Percentiles rank a stretch among this genome's conserved stretches.
phyloP scores from a whole-genome alignment of 805 yeast genomes.

The Monosporozyma siamensis region DNA sequence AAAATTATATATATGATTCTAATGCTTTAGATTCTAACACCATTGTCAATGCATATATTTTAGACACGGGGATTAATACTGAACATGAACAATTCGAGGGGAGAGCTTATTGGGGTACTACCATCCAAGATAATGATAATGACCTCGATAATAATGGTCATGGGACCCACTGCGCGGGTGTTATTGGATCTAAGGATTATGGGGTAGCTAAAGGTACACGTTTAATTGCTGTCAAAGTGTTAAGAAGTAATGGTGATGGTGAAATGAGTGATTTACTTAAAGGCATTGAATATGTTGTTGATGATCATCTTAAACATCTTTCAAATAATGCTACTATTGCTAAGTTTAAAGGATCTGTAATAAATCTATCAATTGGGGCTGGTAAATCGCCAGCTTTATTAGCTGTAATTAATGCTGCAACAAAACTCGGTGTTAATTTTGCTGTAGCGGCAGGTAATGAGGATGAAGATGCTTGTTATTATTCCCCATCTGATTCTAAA shows the following conservation, averaged over 20 bases:
- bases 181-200: conserved; percentile 65
- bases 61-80: conserved; percentile 69
- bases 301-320: conserved; percentile 44
- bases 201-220: conserved; percentile 78
- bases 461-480: conserved; percentile 81
- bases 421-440: conserved; percentile 74
- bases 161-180: conserved; percentile 96
- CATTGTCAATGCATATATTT: conserved; percentile 66
- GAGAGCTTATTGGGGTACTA: conserved; percentile 50
- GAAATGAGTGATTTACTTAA: conserved; percentile 71
- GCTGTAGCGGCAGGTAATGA: conserved; percentile 97
- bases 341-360: conserved; percentile 66
- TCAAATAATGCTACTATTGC: conserved; percentile 38
- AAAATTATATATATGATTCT: conserved; percentile 47
- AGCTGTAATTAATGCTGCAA: conserved; percentile 79
- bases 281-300: conserved; percentile 77
- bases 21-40: conserved; percentile 43
- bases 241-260: conserved; percentile 73
- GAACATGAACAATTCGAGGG: conserved; percentile 55
- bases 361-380: conserved; percentile 90
- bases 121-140: conserved; percentile 48
- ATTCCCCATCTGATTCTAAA: conserved; percentile 81
- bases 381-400: conserved; percentile 80
- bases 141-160: conserved; percentile 81
- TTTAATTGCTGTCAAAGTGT: conserved; percentile 72